Conservation (phyloP, 2,329 filamentous ascomycete genomes). For the Phyllachora maydis region DNA sequence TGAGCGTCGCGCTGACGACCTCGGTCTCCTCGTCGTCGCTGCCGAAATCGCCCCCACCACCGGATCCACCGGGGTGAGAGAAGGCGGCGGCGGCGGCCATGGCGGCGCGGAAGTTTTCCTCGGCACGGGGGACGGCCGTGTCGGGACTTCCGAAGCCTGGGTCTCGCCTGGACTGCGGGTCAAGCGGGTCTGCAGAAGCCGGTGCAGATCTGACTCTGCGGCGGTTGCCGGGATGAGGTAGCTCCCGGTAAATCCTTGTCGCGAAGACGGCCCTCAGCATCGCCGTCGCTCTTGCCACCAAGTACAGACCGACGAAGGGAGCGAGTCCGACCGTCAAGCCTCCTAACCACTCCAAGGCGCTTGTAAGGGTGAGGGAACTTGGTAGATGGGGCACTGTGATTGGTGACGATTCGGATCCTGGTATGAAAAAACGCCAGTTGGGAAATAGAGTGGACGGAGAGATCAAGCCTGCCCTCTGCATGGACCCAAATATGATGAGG, state of each 20-base stretch:
- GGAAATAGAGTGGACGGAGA: conserved; percentile 20
- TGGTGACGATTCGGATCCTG: conserved; percentile 29
- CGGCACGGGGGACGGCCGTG: conserved; percentile 8
- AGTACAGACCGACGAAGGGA: conserved; percentile 24
- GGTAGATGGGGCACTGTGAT: conserved; percentile 23
- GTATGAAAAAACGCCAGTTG: conserved; percentile 26
- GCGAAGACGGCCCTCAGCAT: conserved; percentile 15
- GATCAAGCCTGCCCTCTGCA: conserved; percentile 29
- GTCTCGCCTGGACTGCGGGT: too few relatives aligned
- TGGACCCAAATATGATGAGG: too few relatives aligned
- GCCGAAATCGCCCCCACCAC: conserved; percentile 25
- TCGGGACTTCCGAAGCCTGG: too few relatives aligned
- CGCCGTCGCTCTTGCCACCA: conserved; percentile 17
- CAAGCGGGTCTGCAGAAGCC: too few relatives aligned
- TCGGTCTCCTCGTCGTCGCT: conserved; percentile 34
- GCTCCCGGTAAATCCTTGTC: conserved; percentile 13
- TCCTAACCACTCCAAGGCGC: conserved; percentile 21
- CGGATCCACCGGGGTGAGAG: too few relatives aligned
- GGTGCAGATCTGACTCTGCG: too few relatives aligned
- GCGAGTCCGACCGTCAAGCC: conserved; percentile 18
- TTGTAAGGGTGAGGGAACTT: conserved; percentile 14
- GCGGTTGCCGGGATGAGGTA: conserved; percentile 13
- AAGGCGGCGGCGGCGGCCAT: conserved; percentile 9
- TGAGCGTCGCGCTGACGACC: conserved; percentile 31
- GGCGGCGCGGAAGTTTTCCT: conserved; percentile 9